These are phyloP conservation scores for Lagenaria siceraria DNA, from an alignment of 306 rosid genomes.

Conservation along the genomic window DNA sequence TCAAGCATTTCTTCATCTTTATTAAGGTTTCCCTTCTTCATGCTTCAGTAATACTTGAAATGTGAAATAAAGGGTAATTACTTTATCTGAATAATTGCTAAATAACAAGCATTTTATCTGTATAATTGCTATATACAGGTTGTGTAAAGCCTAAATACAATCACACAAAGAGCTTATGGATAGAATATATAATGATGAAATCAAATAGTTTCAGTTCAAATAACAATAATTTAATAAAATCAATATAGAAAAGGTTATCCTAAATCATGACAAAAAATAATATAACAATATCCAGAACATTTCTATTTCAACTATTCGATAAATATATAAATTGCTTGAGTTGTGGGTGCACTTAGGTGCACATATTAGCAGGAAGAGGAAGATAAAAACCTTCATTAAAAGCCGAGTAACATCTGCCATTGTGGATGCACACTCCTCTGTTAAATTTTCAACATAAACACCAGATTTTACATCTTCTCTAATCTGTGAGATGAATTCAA, in stretches of 20 bases:
- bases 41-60: neutral
- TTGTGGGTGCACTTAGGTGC: neutral
- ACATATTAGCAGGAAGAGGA: neutral
- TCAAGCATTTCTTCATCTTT: neutral
- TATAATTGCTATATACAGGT: neutral
- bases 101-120: neutral
- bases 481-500: conserved; percentile 36
- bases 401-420: conserved; percentile 70
- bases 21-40: neutral
- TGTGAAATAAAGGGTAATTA: neutral
- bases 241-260: neutral
- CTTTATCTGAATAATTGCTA: neutral
- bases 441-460: conserved; percentile 91
- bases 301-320: neutral
- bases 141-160: neutral
- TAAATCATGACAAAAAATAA: neutral
- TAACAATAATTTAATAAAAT: neutral
- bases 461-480: conserved; percentile 99
- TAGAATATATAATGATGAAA: neutral
- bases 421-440: conserved; percentile 60
- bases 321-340: neutral
- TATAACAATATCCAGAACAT: neutral
- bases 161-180: neutral
- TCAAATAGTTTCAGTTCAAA: neutral
- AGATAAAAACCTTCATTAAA: conserved; percentile 54